Evolutionary conservation across 495 filamentous ascomycete genomes (phyloP), one percentile per base, ranked within the genome.

Genomic region (Aspergillus biplanus): DNA sequence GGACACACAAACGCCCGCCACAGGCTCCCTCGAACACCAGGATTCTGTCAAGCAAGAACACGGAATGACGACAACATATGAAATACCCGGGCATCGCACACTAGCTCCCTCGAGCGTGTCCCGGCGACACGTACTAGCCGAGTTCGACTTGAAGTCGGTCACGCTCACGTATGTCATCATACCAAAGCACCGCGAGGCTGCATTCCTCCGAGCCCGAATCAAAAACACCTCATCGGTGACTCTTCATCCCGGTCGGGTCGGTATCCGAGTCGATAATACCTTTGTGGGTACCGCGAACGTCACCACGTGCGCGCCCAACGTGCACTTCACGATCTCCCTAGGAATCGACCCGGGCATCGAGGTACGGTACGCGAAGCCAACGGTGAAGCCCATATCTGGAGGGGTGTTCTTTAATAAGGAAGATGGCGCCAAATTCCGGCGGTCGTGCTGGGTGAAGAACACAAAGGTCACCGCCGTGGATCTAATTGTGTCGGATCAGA

Each of bases 241-340:
- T 1, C 78, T 91, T 4, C 83, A 89, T 34, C 80, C 79, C 59
- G 88, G 87, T 15, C 79, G 78, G 1, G 81, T 80, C 0, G 87
- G 88, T 2, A 77, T 91, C 13, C 89, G 87, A 3, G 86, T 91
- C 31, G 89, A 91, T 67, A 86, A 85, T 4, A 83, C 80, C 9
- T 91, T 91, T 70, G 72, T 92, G 34, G 89, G 89, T 9, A 85
- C 85, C 46, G 80, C 84, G 2, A 73, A 74, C 0, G 70, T 90
- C 6, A 82, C 86, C 9, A 81, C 80, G 49, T 85, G 85, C 69
- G 83, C 80, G 49, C 80, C 87, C 12, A 85, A 85, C n/a, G 83
- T 89, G 33, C 66, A 73, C 37, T 87, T 91, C 75, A 77, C 73
- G 48, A 70, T 92, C 9, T 78, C 81, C 31, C 80, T 92, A 0